Evolutionary conservation across 2,329 filamentous ascomycete genomes (phyloP).

Genomic region (Colletotrichum sidae): DNA sequence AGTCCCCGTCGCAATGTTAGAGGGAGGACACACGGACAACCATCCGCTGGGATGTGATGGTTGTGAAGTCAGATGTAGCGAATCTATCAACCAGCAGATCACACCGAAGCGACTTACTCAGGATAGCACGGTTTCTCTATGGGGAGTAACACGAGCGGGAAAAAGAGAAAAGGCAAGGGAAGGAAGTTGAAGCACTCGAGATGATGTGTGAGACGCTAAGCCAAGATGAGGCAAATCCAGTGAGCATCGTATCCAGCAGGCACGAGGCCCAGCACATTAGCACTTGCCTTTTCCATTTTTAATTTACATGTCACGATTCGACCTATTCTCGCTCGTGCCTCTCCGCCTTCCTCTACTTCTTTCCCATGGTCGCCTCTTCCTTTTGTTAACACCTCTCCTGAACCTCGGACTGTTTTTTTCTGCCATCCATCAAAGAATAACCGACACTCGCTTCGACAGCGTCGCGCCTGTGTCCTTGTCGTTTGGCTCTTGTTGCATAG

Average conservation of each 20-base stretch:
- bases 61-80: slow-evolving; percentile 15
- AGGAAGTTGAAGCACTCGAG: slow-evolving; percentile 7
- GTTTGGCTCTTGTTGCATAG: slow-evolving; percentile 1
- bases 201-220: slow-evolving; percentile 35
- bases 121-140: no score
- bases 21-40: slow-evolving; percentile 1
- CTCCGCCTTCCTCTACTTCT: slow-evolving; percentile 13
- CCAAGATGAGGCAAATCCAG: slow-evolving; percentile 34
- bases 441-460: slow-evolving; percentile 27
- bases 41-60: slow-evolving; percentile 3
- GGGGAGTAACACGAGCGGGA: no score
- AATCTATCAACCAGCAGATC: neutral
- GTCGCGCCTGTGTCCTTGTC: slow-evolving; percentile 25
- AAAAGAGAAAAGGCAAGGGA: neutral
- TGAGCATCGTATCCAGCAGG: slow-evolving; percentile 36
- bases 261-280: slow-evolving; percentile 21
- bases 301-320: slow-evolving; percentile 36
- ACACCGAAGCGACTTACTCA: no score
- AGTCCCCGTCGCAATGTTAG: slow-evolving; percentile 15
- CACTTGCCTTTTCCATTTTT: slow-evolving; percentile 36
- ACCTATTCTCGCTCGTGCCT: slow-evolving; percentile 18
- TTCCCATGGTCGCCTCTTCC: slow-evolving; percentile 13
- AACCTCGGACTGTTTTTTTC: neutral
- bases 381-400: neutral
- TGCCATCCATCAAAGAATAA: slow-evolving; percentile 15